Conservation (phyloP, 148 eudicot species). For the Polygonum aviculare region DNA sequence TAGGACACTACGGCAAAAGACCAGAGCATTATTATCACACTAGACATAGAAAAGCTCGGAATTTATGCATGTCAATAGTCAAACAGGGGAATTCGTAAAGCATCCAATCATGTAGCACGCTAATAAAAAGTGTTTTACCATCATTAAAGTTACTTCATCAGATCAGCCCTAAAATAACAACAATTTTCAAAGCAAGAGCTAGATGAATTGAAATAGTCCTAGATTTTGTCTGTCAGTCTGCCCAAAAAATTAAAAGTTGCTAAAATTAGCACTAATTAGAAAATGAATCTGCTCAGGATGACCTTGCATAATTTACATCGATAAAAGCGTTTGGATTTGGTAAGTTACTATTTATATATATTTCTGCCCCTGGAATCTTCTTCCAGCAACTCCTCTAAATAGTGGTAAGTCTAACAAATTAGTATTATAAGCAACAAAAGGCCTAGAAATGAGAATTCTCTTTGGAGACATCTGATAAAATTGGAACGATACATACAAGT, state of each 20-base stretch:
- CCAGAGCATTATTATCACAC: not conserved
- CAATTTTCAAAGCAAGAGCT: not conserved
- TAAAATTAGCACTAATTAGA: not conserved
- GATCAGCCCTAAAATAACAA: not conserved
- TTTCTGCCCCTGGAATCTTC: not conserved
- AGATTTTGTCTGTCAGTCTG: not conserved
- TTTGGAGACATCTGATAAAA: too few species aligned
- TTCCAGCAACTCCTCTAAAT: not conserved
- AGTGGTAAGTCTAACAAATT: not conserved
- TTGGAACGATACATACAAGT: too few species aligned
- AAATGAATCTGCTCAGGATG: not conserved
- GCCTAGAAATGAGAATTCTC: not conserved
- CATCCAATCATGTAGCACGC: not conserved
- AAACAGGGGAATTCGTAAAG: not conserved
- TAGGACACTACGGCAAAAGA: constrained; percentile 34
- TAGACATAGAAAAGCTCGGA: not conserved
- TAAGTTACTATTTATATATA: not conserved
- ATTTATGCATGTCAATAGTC: not conserved
- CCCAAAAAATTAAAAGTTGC: not conserved
- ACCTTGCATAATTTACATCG: not conserved
- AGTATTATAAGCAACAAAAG: not conserved
- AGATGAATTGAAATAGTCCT: not conserved
- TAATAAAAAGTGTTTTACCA: not conserved
- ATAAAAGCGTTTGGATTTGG: not conserved
- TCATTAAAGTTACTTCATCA: not conserved